Percentiles rank a stretch among this genome's conserved stretches.
These are phyloP conservation scores for Agrocybe praecox DNA, from an alignment of 768 basidiomycete genomes.

Conservation along the genomic window DNA sequence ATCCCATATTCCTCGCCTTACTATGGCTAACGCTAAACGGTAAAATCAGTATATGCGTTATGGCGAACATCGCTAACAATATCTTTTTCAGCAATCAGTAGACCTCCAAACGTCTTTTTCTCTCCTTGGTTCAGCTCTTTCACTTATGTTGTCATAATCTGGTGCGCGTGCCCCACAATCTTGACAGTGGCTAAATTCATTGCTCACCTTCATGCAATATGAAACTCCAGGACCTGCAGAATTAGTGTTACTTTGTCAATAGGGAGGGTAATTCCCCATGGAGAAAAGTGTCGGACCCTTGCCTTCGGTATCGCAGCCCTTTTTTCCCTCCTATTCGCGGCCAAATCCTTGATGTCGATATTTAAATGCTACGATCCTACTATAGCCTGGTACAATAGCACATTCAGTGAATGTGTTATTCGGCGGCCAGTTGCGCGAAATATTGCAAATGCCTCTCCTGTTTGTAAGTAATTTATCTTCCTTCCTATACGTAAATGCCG, in stretches of 20 bases:
- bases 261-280: conserved; percentile 12
- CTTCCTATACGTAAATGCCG: not conserved
- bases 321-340: conserved; percentile 11
- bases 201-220: not conserved
- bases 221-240: conserved; percentile 11
- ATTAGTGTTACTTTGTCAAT: conserved; percentile 16
- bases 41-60: not conserved
- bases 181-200: not conserved
- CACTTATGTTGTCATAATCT: conserved; percentile 13
- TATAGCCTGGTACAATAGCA: conserved; percentile 1
- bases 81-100: not conserved
- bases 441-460: not conserved
- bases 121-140: conserved; percentile 12
- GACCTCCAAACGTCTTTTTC: conserved; percentile 1
- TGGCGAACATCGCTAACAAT: too few relatives aligned
- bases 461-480: not conserved
- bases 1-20: conserved; percentile 9
- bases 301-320: conserved; percentile 5
- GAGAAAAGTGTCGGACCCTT: conserved; percentile 2
- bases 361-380: conserved; percentile 7
- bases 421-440: not conserved
- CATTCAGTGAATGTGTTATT: not conserved
- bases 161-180: not conserved
- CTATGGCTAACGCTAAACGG: conserved; percentile 14
- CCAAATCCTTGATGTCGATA: conserved; percentile 2